Evolutionary conservation across 768 basidiomycete species (phyloP).

Genomic region (Amanita molliuscula): DNA sequence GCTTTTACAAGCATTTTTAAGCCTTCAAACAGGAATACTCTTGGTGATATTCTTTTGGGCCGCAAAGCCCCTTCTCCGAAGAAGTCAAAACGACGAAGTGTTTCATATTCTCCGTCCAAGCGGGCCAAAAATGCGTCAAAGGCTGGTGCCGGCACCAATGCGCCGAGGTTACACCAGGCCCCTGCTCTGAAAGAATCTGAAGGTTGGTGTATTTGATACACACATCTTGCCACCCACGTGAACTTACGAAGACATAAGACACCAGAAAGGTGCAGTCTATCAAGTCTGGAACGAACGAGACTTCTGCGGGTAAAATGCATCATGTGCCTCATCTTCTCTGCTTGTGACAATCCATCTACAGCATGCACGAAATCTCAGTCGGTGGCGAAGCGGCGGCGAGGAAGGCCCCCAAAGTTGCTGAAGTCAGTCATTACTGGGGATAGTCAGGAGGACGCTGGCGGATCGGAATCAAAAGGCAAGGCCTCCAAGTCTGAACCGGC

Average conservation of each 20-base stretch:
- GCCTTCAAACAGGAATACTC: conserved; percentile 36
- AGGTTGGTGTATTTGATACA: neutral
- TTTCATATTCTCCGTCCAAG: conserved; percentile 21
- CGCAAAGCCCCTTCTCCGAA: conserved; percentile 22
- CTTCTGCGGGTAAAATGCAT: neutral
- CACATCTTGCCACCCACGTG: neutral
- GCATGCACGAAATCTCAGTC: neutral
- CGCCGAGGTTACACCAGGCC: neutral
- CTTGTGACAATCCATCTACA: neutral
- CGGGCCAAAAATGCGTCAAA: conserved; percentile 8
- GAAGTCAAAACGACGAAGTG: conserved; percentile 15
- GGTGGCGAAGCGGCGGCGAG: conserved; percentile 11
- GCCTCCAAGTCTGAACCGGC: neutral
- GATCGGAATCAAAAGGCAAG: neutral
- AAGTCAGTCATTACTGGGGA: neutral
- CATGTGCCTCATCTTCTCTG: neutral
- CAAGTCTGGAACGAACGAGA: neutral
- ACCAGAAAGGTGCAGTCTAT: neutral
- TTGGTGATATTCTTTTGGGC: conserved; percentile 43
- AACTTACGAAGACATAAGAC: neutral
- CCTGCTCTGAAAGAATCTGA: neutral
- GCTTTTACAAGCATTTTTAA: conserved; percentile 35
- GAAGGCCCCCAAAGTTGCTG: conserved; percentile 9
- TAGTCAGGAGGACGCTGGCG: neutral
- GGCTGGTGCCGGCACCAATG: neutral